These are phyloP conservation scores for Diaporthe velutina DNA, from an alignment of 2,329 filamentous ascomycete genomes.

Conservation along the genomic window DNA sequence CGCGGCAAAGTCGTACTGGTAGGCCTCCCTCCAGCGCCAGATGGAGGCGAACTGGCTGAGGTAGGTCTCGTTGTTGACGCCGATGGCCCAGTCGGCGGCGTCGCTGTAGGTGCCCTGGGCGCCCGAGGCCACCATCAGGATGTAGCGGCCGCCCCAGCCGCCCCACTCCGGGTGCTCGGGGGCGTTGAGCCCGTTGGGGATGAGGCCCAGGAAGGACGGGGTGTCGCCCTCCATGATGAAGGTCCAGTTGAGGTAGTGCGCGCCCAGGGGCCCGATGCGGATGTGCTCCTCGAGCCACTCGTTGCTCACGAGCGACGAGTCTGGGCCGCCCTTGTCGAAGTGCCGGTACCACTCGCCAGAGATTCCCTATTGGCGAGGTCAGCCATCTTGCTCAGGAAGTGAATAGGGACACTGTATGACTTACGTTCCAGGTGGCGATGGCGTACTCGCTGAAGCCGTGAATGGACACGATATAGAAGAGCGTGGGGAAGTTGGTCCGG, in stretches of 20 bases:
- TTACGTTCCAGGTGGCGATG: slow-evolving; percentile 58
- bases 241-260: slow-evolving; percentile 50
- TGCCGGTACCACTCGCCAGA: slow-evolving; percentile 60
- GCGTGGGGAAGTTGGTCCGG: slow-evolving; percentile 60
- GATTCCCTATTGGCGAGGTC: slow-evolving; percentile 51
- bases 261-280: slow-evolving; percentile 57
- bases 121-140: slow-evolving; percentile 41
- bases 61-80: slow-evolving; percentile 48
- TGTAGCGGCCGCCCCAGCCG: slow-evolving; percentile 58
- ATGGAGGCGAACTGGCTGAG: slow-evolving; percentile 61
- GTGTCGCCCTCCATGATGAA: slow-evolving; percentile 64
- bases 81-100: slow-evolving; percentile 50
- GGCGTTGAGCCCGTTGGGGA: slow-evolving; percentile 56
- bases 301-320: slow-evolving; percentile 56
- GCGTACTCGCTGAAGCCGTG: slow-evolving; percentile 65
- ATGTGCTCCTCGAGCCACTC: slow-evolving; percentile 62
- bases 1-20: slow-evolving; percentile 57
- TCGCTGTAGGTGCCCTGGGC: slow-evolving; percentile 48
- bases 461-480: slow-evolving; percentile 63
- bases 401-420: not conserved
- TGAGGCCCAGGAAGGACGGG: slow-evolving; percentile 54
- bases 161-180: slow-evolving; percentile 55
- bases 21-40: slow-evolving; percentile 66
- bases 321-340: slow-evolving; percentile 61
- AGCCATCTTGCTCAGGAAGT: not conserved